Percentiles rank a stretch among this genome's conserved stretches.
phyloP scores from a whole-genome alignment of 768 basidiomycete species.

The Postia placenta region DNA sequence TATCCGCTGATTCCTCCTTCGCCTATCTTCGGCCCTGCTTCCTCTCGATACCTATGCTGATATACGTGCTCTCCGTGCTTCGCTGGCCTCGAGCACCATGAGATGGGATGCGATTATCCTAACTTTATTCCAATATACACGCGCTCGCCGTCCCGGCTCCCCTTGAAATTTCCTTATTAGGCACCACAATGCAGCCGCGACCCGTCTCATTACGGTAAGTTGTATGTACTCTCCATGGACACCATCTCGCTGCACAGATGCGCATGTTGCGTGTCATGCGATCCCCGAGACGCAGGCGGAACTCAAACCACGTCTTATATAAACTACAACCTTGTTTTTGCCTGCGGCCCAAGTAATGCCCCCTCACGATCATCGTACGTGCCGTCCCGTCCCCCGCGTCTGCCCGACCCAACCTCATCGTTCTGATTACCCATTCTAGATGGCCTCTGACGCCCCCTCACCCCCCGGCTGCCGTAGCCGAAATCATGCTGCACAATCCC shows the following conservation, averaged over 20 bases:
- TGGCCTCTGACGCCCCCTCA: constrained; percentile 25
- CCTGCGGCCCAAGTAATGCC: constrained; percentile 20
- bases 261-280: constrained; percentile 16
- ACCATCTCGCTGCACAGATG: constrained; percentile 12
- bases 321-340: constrained; percentile 23
- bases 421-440: constrained; percentile 16
- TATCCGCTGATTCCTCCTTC: too few species aligned
- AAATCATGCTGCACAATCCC: constrained; percentile 14
- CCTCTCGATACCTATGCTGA: background rate
- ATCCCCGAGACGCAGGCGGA: constrained; percentile 19
- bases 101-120: background rate
- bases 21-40: background rate
- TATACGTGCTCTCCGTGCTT: background rate
- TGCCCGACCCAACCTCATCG: background rate
- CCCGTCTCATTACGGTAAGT: constrained; percentile 19
- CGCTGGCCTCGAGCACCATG: background rate
- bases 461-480: constrained; percentile 17
- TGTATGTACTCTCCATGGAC: constrained; percentile 23
- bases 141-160: constrained; percentile 3
- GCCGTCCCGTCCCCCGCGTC: background rate
- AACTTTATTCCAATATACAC: background rate
- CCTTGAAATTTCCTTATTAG: constrained; percentile 23
- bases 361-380: constrained; percentile 26
- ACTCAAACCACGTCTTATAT: constrained; percentile 21
- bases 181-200: constrained; percentile 15